phyloP scores from a whole-genome alignment of 768 basidiomycete genomes.

The Mycena rebaudengoi region DNA sequence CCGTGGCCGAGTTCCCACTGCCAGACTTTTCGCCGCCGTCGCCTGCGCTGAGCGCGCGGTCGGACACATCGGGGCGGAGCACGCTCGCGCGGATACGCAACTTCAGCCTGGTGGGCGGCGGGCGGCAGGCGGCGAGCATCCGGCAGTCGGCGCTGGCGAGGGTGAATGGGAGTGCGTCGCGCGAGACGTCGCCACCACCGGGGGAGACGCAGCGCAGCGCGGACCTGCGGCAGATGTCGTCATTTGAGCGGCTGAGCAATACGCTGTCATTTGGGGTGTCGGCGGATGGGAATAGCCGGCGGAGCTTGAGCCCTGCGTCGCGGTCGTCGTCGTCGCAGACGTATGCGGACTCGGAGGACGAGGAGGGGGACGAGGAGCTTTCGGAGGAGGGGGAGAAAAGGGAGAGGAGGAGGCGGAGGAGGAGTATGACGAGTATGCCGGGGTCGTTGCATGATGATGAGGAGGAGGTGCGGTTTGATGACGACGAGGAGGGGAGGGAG shows the following conservation, averaged over 20 bases:
- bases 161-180: constrained; percentile 21
- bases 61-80: constrained; percentile 82
- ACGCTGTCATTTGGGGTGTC: constrained; percentile 52
- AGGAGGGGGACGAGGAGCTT: constrained; percentile 58
- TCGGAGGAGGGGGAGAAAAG: constrained; percentile 50
- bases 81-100: constrained; percentile 79
- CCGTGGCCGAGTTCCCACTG: constrained; percentile 78
- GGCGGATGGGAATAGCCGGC: constrained; percentile 45
- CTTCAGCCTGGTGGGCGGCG: constrained; percentile 74
- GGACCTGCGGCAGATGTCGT: constrained; percentile 76
- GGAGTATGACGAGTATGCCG: constrained; percentile 87
- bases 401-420: constrained; percentile 53
- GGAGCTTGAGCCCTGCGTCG: constrained; percentile 65
- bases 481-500: constrained; percentile 56
- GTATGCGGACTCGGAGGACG: constrained; percentile 61
- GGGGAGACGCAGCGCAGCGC: constrained; percentile 44
- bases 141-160: constrained; percentile 20
- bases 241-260: constrained; percentile 74
- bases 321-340: constrained; percentile 60
- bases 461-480: constrained; percentile 53
- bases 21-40: constrained; percentile 89
- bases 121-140: constrained; percentile 41
- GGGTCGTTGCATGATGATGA: constrained; percentile 76
- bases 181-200: constrained; percentile 42
- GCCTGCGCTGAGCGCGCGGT: constrained; percentile 92